phyloP scores from a whole-genome alignment of 768 basidiomycete species.

The Mycena epipterygia region DNA sequence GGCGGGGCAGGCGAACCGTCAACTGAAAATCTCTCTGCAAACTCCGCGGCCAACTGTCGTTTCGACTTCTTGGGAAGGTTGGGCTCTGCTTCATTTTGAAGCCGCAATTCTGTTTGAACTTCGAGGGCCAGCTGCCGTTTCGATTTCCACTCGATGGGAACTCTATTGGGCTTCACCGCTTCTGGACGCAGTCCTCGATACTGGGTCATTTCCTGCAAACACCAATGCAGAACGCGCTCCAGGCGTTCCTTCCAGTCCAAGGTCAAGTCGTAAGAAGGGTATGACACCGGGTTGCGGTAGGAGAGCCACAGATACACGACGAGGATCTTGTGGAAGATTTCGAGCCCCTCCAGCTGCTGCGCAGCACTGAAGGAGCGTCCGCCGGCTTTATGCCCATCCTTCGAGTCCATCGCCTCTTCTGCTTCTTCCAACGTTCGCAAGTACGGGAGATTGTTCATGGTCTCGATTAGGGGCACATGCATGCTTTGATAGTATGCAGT shows the following conservation, averaged over 20 bases:
- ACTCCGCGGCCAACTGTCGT: too few species aligned
- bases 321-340: constrained; percentile 82
- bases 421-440: constrained; percentile 58
- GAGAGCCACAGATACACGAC: constrained; percentile 90
- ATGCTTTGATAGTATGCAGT: constrained; percentile 55
- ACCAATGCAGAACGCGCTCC: constrained; percentile 79
- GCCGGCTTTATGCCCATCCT: constrained; percentile 11
- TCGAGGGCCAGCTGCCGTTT: not conserved
- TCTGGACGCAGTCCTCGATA: not conserved
- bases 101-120: too few species aligned
- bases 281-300: constrained; percentile 78
- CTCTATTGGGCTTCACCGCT: not conserved
- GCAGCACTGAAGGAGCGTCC: constrained; percentile 3
- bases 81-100: too few species aligned
- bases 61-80: too few species aligned
- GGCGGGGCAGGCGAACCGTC: too few species aligned
- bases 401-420: constrained; percentile 49
- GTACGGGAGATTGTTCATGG: constrained; percentile 53
- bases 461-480: constrained; percentile 56
- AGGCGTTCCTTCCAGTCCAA: constrained; percentile 68
- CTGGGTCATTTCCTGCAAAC: constrained; percentile 58
- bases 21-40: too few species aligned
- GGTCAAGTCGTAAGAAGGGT: constrained; percentile 67
- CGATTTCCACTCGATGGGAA: constrained; percentile 19
- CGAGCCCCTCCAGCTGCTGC: constrained; percentile 57